Evolutionary conservation across 805 yeast genomes (phyloP).

Genomic region (Zygosaccharomyces siamensis): DNA sequence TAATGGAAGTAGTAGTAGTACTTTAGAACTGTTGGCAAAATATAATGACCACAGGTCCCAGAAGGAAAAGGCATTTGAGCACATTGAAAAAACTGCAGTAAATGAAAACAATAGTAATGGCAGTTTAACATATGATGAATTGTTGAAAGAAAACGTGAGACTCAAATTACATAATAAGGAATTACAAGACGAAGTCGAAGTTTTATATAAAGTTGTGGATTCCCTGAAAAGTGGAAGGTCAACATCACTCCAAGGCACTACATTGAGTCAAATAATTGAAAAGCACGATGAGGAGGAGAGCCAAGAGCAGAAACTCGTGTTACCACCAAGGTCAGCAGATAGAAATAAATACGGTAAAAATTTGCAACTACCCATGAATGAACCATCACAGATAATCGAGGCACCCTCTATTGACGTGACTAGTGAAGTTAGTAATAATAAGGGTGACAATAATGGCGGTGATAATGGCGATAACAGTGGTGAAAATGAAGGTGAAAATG

Average conservation of each 20-base stretch:
- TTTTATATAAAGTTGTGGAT: constrained; percentile 16
- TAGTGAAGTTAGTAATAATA: constrained; percentile 1
- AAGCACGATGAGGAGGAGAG: constrained; percentile 3
- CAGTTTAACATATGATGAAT: constrained; percentile 27
- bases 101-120: constrained; percentile 15
- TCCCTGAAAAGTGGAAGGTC: constrained; percentile 13
- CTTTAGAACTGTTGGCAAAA: constrained; percentile 29
- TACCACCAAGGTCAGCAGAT: constrained; percentile 41
- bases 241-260: constrained; percentile 10
- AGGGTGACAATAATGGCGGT: background rate
- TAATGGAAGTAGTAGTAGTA: constrained; percentile 9
- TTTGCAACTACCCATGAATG: constrained; percentile 9
- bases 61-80: constrained; percentile 28
- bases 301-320: constrained; percentile 14
- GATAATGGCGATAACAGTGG: background rate
- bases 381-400: background rate
- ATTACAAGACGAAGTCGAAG: constrained; percentile 24
- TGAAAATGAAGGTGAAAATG: too few species aligned
- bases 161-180: constrained; percentile 26
- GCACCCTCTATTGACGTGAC: constrained; percentile 12
- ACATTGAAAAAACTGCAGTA: constrained; percentile 23
- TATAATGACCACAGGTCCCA: constrained; percentile 29
- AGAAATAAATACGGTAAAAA: constrained; percentile 27
- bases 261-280: constrained; percentile 5
- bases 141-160: constrained; percentile 31